Conservation (phyloP, 345 rosid species). For the Aquilaria sinensis region DNA sequence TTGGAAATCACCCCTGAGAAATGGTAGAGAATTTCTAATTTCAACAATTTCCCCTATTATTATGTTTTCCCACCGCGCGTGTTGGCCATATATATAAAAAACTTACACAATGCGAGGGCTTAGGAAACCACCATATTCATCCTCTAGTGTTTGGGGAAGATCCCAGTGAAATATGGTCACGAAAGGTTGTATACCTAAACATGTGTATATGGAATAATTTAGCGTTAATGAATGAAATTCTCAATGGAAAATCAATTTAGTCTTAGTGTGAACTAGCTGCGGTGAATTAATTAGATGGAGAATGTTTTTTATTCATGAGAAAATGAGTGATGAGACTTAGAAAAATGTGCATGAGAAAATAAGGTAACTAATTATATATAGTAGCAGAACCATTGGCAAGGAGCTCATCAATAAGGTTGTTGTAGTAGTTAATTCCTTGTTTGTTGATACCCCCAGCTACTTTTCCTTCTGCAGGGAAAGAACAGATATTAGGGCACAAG, state of each 20-base stretch:
- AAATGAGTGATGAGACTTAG: background rate
- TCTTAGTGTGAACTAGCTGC: background rate
- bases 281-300: background rate
- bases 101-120: conserved; percentile 33
- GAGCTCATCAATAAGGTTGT: conserved; percentile 23
- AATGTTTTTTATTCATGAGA: background rate
- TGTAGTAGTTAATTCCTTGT: conserved; percentile 24
- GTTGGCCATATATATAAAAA: background rate
- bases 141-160: conserved; percentile 33
- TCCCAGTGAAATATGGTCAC: conserved; percentile 45
- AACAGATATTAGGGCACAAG: background rate
- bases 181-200: conserved; percentile 31
- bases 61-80: background rate
- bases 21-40: background rate
- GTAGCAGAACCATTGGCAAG: conserved; percentile 16
- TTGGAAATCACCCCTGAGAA: conserved; percentile 26
- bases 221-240: conserved; percentile 21
- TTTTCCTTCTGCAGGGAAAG: conserved; percentile 21
- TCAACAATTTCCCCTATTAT: too few relatives aligned
- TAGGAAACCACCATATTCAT: conserved; percentile 33
- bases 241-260: conserved; percentile 15
- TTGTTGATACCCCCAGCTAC: conserved; percentile 15
- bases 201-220: conserved; percentile 6
- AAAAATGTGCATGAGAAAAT: background rate
- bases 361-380: too few relatives aligned